phyloP scores from a whole-genome alignment of 208 protist species.

The Wallacemonas sp. region DNA sequence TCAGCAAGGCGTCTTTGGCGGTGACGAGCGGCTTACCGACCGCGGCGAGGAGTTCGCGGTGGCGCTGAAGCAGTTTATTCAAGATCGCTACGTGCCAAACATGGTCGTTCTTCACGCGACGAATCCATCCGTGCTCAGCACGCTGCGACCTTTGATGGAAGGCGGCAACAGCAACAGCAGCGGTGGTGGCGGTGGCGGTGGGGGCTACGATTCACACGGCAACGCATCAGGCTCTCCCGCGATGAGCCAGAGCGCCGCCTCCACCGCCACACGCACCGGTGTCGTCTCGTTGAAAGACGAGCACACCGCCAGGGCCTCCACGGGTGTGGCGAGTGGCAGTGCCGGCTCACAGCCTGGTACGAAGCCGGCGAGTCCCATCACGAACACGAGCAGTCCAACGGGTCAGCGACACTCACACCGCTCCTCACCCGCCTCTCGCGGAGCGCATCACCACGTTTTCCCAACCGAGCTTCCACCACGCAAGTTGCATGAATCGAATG shows the following conservation, averaged over 20 bases:
- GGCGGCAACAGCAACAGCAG: slow-evolving; percentile 14
- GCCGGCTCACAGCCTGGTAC: background rate
- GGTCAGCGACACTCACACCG: background rate
- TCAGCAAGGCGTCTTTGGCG: slow-evolving; percentile 65
- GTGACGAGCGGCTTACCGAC: slow-evolving; percentile 70
- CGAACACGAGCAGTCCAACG: background rate
- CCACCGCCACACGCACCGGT: background rate
- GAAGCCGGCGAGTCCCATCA: slow-evolving; percentile 5
- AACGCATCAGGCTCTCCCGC: no score
- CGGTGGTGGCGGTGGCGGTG: no score
- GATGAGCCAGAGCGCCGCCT: no score
- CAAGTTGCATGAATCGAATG: slow-evolving; percentile 16
- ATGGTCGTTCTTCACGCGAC: slow-evolving; percentile 88
- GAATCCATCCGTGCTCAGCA: slow-evolving; percentile 71
- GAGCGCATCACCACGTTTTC: background rate
- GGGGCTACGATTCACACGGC: background rate
- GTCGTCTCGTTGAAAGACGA: no score
- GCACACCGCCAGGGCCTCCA: background rate
- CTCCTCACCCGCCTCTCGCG: background rate
- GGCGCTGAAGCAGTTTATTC: slow-evolving; percentile 75
- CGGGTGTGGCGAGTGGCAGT: background rate
- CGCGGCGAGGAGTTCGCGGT: slow-evolving; percentile 61
- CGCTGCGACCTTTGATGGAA: slow-evolving; percentile 61
- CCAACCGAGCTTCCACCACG: slow-evolving; percentile 22
- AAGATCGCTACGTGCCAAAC: slow-evolving; percentile 79